Evolutionary conservation across 1,284 basidiomycete genomes (phyloP), one percentile per base, ranked within the genome.

Genomic region (Puccinia horiana): DNA sequence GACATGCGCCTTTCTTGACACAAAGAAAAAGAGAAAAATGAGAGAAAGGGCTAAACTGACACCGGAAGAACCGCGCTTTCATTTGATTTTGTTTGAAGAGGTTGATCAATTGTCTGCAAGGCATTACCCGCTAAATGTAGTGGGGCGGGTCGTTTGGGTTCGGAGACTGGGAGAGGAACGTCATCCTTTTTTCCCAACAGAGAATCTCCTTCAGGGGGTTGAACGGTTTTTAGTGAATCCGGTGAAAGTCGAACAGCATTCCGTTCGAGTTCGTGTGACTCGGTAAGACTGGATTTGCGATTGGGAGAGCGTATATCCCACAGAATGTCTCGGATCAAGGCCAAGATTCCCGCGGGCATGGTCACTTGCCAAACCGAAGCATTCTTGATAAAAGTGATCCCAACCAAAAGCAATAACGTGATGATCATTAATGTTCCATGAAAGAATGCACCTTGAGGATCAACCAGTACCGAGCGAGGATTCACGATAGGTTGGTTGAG

Each of bases 341-440:
- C 93, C 76, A 91, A 86, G 0, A 90, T 86, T 0, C 95, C 95
- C 47, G 95, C 95, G 0, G 96, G 95, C n/a, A 94, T 89, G 0
- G 92, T 93, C 70, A 98, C 92, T 88, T 86, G 85, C 83, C 89
- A 90, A 2, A 90, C 94, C 77, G 90, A 49, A 18, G 61, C 79
- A 63, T 87, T 89, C 40, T 88, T 87, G 0, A 90, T 87, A 49
- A 88, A 88, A 84, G 88, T 90, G 79, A 91, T 90, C 0, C 89
- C 91, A 0, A 92, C 89, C 1, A 93, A 88, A 0, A 90, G 87
- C 2, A 88, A 88, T 9, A 93, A 88, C 3, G 91, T 91, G 0
- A 88, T 85, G 0, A 89, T 84, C 83, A 92, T 88, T 47, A 90
- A 85, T 0, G 85, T 83, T 5, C 88, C 86, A 16, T 89, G 89